These are phyloP conservation scores for Dendrobium nobile DNA, from an alignment of 106 monocot genomes.

Conservation along the genomic window DNA sequence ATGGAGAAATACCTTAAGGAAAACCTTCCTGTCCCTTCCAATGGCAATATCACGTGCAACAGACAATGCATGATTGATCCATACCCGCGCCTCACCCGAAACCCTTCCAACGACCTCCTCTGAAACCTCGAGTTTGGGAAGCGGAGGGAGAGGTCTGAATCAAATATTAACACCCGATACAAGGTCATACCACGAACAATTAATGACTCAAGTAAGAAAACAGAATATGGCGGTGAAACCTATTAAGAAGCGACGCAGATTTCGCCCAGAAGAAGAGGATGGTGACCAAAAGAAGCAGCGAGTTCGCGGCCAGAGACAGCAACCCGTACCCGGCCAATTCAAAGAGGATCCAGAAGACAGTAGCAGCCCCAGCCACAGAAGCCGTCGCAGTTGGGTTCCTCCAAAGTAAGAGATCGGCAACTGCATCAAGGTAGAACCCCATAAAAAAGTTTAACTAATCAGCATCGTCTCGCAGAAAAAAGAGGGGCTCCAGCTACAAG, in stretches of 20 bases:
- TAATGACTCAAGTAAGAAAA: neutral
- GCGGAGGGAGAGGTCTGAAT: conserved; percentile 53
- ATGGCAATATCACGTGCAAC: conserved; percentile 55
- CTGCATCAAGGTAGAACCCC: conserved; percentile 3
- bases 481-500: neutral
- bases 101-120: conserved; percentile 39
- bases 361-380: conserved; percentile 7
- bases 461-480: neutral
- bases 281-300: conserved; percentile 62
- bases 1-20: conserved; percentile 40
- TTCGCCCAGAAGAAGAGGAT: conserved; percentile 97
- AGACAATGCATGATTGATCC: conserved; percentile 44
- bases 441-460: neutral
- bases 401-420: conserved; percentile 21
- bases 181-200: neutral
- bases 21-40: conserved; percentile 48
- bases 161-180: neutral
- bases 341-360: conserved; percentile 47
- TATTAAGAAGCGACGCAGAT: conserved; percentile 78
- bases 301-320: conserved; percentile 60
- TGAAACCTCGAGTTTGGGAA: conserved; percentile 63
- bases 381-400: conserved; percentile 11
- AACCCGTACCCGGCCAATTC: conserved; percentile 58
- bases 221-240: conserved; percentile 21
- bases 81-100: conserved; percentile 19